phyloP scores from a whole-genome alignment of 805 yeast genomes.

The Candida endomychidarum region DNA sequence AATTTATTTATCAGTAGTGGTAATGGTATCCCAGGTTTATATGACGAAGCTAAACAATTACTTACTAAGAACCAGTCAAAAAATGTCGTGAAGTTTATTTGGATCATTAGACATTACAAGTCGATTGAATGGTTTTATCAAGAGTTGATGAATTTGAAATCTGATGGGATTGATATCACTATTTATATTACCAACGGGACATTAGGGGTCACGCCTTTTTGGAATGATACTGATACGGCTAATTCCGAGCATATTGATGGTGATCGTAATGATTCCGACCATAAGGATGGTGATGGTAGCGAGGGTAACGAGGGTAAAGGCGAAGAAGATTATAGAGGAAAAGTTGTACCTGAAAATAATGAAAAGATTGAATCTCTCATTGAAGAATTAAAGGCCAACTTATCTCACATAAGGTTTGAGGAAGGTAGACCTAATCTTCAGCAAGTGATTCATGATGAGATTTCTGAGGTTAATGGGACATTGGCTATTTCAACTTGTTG shows the following conservation, averaged over 20 bases:
- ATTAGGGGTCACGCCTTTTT: constrained; percentile 12
- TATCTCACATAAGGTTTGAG: constrained; percentile 41
- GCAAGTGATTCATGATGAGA: constrained; percentile 34
- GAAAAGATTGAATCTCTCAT: constrained; percentile 15
- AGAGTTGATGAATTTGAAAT: constrained; percentile 34
- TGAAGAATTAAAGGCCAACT: constrained; percentile 18
- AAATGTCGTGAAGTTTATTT: constrained; percentile 27
- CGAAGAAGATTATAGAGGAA: background rate
- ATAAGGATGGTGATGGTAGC: too few relatives aligned
- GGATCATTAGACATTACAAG: constrained; percentile 42
- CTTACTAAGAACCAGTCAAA: constrained; percentile 15
- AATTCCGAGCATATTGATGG: too few relatives aligned
- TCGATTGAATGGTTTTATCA: constrained; percentile 40
- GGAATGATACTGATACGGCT: constrained; percentile 14
- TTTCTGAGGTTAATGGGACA: constrained; percentile 36
- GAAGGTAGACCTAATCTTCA: constrained; percentile 45
- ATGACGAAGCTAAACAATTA: constrained; percentile 30
- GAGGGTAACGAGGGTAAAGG: background rate
- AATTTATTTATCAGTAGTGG: constrained; percentile 37
- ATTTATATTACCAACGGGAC: constrained; percentile 40
- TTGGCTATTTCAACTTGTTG: constrained; percentile 52
- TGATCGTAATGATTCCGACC: too few relatives aligned
- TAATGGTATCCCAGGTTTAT: constrained; percentile 43
- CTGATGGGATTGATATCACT: constrained; percentile 34
- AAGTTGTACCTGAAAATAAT: background rate